Evolutionary conservation across 306 rosid genomes (phyloP), one percentile per base, ranked within the genome.

Genomic region (Sesbania bispinosa): DNA sequence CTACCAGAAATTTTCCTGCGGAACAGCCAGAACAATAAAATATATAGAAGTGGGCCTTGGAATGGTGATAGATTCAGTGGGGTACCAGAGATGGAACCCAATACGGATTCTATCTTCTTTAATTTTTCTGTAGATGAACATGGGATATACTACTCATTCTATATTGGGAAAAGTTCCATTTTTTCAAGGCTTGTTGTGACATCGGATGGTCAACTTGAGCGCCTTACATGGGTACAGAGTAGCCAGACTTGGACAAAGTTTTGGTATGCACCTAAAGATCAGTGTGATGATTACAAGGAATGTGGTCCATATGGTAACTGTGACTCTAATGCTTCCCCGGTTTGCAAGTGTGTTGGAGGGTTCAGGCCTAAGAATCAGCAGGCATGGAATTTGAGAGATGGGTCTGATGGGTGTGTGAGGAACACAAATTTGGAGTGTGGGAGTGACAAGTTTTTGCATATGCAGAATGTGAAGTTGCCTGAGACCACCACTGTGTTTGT

Each of bases 351-450:
- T 42, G 5, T 85, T 82, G 61, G 7, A 7, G 93, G 96, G 50
- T 93, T 90, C 69, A 41, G 18, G 13, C 97, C 97, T 0, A 88
- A 27, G 82, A 75, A 84, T 38, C 33, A 15, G 38, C 69, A 76
- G 27, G 92, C 89, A 0, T 93, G 98, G 97, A 81, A 54, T 24
- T 43, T 81, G 74, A 83, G 98, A 81, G 92, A 93, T 19, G 93
- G 97, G 45, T 77, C 86, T 0, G 92, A 69, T 35, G 98, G 98
- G 66, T 93, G 98, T 76, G 76, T 77, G 62, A 86, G 98, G 76
- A 80, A 76, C 2, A 81, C 74, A 0, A 5, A 62, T 1, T 62
- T 88, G 76, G 78, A 69, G 1, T 90, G 98, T 41, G 48, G 2
- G 19, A 81, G 5, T 7, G 97, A 87, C 35, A 39, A 42, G 70